Evolutionary conservation across 257 asterid species (phyloP).

Genomic region (Solanum sitiens): DNA sequence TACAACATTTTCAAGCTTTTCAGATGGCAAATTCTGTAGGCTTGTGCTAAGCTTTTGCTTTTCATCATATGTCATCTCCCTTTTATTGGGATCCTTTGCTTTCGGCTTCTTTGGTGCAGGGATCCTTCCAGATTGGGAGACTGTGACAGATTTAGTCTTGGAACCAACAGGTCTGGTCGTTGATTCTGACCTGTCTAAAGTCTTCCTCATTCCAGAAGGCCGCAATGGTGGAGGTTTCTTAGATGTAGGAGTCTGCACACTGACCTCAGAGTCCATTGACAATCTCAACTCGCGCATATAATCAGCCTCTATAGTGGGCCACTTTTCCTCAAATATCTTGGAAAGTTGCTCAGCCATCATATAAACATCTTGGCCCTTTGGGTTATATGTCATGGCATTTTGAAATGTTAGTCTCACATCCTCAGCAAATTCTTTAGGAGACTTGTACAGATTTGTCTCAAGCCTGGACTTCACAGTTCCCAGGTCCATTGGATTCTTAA

Average conservation of each 20-base stretch:
- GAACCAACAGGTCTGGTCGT: slow-evolving; percentile 22
- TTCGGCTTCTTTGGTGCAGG: slow-evolving; percentile 69
- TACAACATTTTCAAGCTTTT: slow-evolving; percentile 77
- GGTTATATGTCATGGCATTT: slow-evolving; percentile 80
- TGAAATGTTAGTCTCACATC: slow-evolving; percentile 74
- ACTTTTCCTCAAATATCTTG: slow-evolving; percentile 56
- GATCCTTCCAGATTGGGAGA: slow-evolving; percentile 33
- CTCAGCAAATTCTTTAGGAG: slow-evolving; percentile 71
- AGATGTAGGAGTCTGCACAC: slow-evolving; percentile 39
- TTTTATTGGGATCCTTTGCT: slow-evolving; percentile 76
- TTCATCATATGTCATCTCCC: slow-evolving; percentile 93
- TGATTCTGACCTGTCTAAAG: slow-evolving; percentile 27
- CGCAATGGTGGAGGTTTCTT: slow-evolving; percentile 34
- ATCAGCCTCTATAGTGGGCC: slow-evolving; percentile 55
- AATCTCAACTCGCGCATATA: slow-evolving; percentile 31
- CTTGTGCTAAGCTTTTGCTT: slow-evolving; percentile 71
- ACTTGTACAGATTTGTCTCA: slow-evolving; percentile 46
- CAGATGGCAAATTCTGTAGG: slow-evolving; percentile 76
- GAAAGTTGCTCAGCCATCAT: slow-evolving; percentile 72
- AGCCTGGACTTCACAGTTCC: slow-evolving; percentile 66
- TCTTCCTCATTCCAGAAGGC: slow-evolving; percentile 21
- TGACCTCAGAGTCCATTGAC: slow-evolving; percentile 29
- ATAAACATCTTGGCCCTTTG: slow-evolving; percentile 77
- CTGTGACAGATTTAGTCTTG: slow-evolving; percentile 19
- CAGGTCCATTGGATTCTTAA: slow-evolving; percentile 71